A percentile compares a stretch with the other conserved stretches of the same genome.
phyloP scores from a whole-genome alignment of 768 basidiomycete species.

The Mycena rebaudengoi region DNA sequence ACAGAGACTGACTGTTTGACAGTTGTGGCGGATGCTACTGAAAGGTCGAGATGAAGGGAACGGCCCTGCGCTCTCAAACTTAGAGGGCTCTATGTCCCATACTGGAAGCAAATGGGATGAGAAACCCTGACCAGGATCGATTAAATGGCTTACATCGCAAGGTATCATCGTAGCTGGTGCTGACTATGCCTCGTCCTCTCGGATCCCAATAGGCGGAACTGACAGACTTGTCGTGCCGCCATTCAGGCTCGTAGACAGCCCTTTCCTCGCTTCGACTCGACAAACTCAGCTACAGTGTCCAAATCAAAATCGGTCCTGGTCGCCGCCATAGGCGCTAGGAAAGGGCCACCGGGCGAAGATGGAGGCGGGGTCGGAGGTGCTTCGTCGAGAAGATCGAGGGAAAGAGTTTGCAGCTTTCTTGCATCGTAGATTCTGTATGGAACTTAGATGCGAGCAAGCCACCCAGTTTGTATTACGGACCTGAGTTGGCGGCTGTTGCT shows the following conservation, averaged over 20 bases:
- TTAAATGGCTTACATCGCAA: conserved; percentile 64
- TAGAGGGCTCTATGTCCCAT: conserved; percentile 73
- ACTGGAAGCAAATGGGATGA: conserved; percentile 52
- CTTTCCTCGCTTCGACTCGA: conserved; percentile 60
- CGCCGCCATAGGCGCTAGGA: conserved; percentile 16
- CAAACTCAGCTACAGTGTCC: conserved; percentile 57
- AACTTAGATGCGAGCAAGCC: not conserved
- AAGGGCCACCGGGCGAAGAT: conserved; percentile 34
- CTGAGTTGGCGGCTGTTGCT: conserved; percentile 78
- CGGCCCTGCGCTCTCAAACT: conserved; percentile 52
- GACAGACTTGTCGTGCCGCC: conserved; percentile 76
- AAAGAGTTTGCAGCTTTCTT: conserved; percentile 64
- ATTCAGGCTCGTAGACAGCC: conserved; percentile 69
- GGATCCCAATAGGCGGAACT: conserved; percentile 91
- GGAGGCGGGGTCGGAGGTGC: conserved; percentile 35
- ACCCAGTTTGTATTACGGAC: conserved; percentile 48
- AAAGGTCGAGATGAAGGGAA: conserved; percentile 75
- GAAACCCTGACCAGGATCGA: not conserved
- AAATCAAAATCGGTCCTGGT: conserved; percentile 44
- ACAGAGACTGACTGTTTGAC: conserved; percentile 76
- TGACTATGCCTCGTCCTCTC: conserved; percentile 78
- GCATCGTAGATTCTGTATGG: conserved; percentile 80
- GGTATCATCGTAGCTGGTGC: conserved; percentile 86
- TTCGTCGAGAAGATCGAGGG: conserved; percentile 41
- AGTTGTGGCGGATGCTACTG: conserved; percentile 71